Evolutionary conservation across 768 basidiomycete genomes (phyloP), one percentile per base, ranked within the genome.

Genomic region (Auriculariales sp.): DNA sequence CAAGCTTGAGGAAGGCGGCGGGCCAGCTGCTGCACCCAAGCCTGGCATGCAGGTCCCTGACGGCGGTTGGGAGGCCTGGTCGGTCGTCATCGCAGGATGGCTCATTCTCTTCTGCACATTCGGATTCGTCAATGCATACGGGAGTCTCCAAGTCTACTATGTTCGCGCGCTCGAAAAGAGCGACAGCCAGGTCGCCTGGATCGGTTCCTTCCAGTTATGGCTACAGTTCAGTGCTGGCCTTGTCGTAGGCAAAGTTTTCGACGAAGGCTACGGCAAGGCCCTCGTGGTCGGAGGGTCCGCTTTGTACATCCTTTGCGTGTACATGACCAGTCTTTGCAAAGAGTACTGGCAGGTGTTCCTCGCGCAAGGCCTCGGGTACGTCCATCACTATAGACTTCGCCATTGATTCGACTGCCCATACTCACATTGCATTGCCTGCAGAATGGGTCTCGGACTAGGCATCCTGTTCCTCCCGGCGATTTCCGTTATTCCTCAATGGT

Each of bases 151-250:
- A 22, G 22, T 22, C 7, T 36, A 36, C 35, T 36, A 36, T 22
- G 35, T n/a, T n/a, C n/a, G 22, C 15, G 10, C 39, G 28, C 34
- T 49, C 48, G n/a, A 36, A 28, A 14, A 36, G 28, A 6, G n/a
- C 35, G 35, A 36, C 35, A n/a, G n/a, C 35, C n/a, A 47, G 15
- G 46, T 54, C 15, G 31, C 49, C 12, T 54, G 53, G 53, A 54
- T 54, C 14, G 53, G 53, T 14, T 52, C 50, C 4, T n/a, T 54
- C 14, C 53, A 54, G 22, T 15, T 48, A 3, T 54, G 48, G 22
- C 47, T 52, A 15, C 47, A 52, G 4, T 52, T 47, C 30, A 7
- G 36, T 15, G 35, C 39, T 14, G 50, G 35, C 11, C 45, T 52
- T 3, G 22, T 52, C 14, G 27, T 48, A 3, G 53, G 53, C 3